A percentile compares a stretch with the other conserved stretches of the same genome.
Evolutionary conservation across 805 yeast species (phyloP).

Genomic region (Teunomyces aglyptinius): DNA sequence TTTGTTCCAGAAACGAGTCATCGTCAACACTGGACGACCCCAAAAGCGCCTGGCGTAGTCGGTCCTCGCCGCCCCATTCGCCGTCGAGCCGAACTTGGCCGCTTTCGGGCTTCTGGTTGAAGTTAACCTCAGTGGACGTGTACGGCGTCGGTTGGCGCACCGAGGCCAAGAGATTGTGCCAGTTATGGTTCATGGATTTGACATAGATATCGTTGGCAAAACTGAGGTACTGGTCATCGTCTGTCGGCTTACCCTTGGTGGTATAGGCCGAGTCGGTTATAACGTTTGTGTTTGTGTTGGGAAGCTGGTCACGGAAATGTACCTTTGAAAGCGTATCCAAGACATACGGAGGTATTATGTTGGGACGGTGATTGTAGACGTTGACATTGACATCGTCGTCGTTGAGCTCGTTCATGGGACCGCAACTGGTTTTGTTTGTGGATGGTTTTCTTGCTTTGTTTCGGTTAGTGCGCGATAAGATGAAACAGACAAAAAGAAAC

Average conservation of each 20-base stretch:
- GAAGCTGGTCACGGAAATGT: constrained; percentile 37
- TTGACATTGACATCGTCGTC: constrained; percentile 20
- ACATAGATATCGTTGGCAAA: constrained; percentile 40
- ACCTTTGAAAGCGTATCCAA: constrained; percentile 51
- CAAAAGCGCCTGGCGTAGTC: constrained; percentile 54
- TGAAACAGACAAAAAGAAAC: too few species aligned
- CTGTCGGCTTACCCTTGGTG: background rate
- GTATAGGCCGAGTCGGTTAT: background rate
- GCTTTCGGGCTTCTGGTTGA: constrained; percentile 7
- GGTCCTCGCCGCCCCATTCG: constrained; percentile 70
- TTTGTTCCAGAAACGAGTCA: constrained; percentile 13
- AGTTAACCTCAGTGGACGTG: constrained; percentile 8
- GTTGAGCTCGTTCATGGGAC: background rate
- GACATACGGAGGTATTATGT: constrained; percentile 60
- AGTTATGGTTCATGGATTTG: constrained; percentile 42
- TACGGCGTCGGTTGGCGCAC: constrained; percentile 44
- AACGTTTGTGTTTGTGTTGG: constrained; percentile 29
- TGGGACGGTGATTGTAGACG: constrained; percentile 36
- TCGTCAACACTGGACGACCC: constrained; percentile 33
- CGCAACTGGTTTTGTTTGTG: background rate
- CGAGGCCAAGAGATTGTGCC: constrained; percentile 51
- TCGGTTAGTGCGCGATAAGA: background rate
- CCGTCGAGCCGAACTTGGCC: constrained; percentile 42
- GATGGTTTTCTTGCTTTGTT: background rate
- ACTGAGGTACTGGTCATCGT: constrained; percentile 33